phyloP scores from a whole-genome alignment of 495 filamentous ascomycete species.

The Delitschia confertaspora region DNA sequence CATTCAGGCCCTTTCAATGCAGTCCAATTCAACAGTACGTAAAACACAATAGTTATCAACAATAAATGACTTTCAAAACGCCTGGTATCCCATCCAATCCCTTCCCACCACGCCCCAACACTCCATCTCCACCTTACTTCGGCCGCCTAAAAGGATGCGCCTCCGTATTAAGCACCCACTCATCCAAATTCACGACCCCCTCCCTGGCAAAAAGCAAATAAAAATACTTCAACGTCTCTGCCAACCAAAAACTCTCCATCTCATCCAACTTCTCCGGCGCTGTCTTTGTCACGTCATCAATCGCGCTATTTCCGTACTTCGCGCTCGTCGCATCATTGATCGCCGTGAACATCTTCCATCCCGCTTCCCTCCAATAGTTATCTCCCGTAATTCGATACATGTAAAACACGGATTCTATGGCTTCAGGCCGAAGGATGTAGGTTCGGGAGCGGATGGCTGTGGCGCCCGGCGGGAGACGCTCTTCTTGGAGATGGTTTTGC shows the following conservation, averaged over 20 bases:
- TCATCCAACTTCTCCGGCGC: slow-evolving; percentile 30
- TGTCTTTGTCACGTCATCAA: slow-evolving; percentile 58
- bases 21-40: too few relatives aligned
- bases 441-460: slow-evolving; percentile 46
- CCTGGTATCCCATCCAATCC: neutral
- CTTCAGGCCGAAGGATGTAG: slow-evolving; percentile 88
- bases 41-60: too few relatives aligned
- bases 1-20: too few relatives aligned
- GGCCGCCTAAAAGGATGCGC: slow-evolving; percentile 30
- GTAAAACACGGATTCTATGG: slow-evolving; percentile 91
- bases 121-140: slow-evolving; percentile 1
- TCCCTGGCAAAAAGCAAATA: slow-evolving; percentile 77
- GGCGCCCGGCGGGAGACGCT: slow-evolving; percentile 60
- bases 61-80: neutral
- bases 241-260: slow-evolving; percentile 40
- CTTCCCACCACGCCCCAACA: neutral
- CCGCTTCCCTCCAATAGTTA: slow-evolving; percentile 67
- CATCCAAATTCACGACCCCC: slow-evolving; percentile 57
- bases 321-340: slow-evolving; percentile 58
- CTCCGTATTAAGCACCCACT: slow-evolving; percentile 49
- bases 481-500: slow-evolving; percentile 46
- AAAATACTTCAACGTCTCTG: slow-evolving; percentile 66
- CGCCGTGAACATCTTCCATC: slow-evolving; percentile 84
- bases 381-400: slow-evolving; percentile 90
- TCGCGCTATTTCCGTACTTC: slow-evolving; percentile 59